Evolutionary conservation across 2,329 filamentous ascomycete species (phyloP).

Genomic region (Xylariaceae sp.): DNA sequence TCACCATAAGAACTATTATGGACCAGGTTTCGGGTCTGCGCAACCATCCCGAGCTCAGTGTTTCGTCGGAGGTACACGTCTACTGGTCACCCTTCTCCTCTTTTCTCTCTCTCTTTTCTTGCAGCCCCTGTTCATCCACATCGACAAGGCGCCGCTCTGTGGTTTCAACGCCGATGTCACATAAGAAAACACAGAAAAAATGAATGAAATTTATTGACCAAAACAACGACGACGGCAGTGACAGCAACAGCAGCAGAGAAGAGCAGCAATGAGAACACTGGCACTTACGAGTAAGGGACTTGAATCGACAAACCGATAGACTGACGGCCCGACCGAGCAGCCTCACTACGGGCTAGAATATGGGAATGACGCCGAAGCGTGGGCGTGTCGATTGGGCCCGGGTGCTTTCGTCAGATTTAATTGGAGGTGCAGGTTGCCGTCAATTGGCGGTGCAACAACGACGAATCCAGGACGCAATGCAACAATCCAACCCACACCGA

Average conservation of each 20-base stretch:
- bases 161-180: background rate
- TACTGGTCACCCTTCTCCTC: constrained; percentile 1
- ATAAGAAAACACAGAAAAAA: background rate
- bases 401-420: constrained; percentile 14
- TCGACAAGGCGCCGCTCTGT: constrained; percentile 5
- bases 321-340: constrained; percentile 5
- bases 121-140: constrained; percentile 1
- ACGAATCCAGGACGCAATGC: constrained; percentile 8
- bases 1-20: constrained; percentile 7
- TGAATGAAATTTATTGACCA: background rate
- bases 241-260: background rate
- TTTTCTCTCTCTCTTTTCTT: background rate
- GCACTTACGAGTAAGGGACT: constrained; percentile 24
- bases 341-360: constrained; percentile 16
- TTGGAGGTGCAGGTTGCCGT: constrained; percentile 15
- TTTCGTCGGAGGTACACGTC: constrained; percentile 12
- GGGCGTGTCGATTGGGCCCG: constrained; percentile 17
- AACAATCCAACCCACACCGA: constrained; percentile 13
- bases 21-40: constrained; percentile 15
- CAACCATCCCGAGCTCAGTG: constrained; percentile 13
- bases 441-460: constrained; percentile 16
- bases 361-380: background rate
- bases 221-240: background rate
- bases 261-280: constrained; percentile 8
- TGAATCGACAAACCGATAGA: background rate